Evolutionary conservation across 2,329 filamentous ascomycete species (phyloP), one percentile per base, ranked within the genome.

Genomic region (Venturia aucupariae): DNA sequence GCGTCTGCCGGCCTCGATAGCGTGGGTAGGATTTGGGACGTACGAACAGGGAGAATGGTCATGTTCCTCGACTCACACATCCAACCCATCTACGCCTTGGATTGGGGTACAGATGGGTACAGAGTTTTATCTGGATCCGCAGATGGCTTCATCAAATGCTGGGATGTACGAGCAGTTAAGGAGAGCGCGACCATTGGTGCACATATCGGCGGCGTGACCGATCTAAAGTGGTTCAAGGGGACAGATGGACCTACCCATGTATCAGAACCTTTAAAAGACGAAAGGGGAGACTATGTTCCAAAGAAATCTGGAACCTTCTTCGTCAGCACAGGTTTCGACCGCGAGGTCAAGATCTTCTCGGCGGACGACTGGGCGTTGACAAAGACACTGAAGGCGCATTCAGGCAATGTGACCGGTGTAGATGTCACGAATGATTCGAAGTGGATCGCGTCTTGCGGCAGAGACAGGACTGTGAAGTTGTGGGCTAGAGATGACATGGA

Each of bases 61-160:
- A 97, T 97, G 90, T 90, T 97, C 68, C 81, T 99, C 1, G 92
- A 97, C 72, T 90, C 90, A 0, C 90, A 95, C 71, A 94, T 97
- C 72, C 90, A 92, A 67, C 92, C 95, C 17, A 96, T 99, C 63
- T 92, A 96, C 71, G 92, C 88, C 0, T 80, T 97, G 6, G 92
- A 97, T 75, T 99, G 95, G 94, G 87, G 90, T 65, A 83, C 87
- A 0, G 94, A 99, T 72, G 92, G 93, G 6, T 88, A 96, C 74
- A 86, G 94, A n/a, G 85, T 97, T 10, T 80, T 97, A n/a, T 92
- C 92, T 0, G 92, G 92, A 1, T 95, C 92, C 17, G 91, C 88
- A 2, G 94, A 99, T 72, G 93, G 93, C 22, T 97, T 94, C 84
- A 87, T 96, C 71, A 97, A 97, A 76, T 97, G 93, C 77, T 99